Evolutionary conservation across 352 stramenopile genomes (phyloP), one percentile per base, ranked within the genome.

Genomic region (Phytophthora podocarpi): DNA sequence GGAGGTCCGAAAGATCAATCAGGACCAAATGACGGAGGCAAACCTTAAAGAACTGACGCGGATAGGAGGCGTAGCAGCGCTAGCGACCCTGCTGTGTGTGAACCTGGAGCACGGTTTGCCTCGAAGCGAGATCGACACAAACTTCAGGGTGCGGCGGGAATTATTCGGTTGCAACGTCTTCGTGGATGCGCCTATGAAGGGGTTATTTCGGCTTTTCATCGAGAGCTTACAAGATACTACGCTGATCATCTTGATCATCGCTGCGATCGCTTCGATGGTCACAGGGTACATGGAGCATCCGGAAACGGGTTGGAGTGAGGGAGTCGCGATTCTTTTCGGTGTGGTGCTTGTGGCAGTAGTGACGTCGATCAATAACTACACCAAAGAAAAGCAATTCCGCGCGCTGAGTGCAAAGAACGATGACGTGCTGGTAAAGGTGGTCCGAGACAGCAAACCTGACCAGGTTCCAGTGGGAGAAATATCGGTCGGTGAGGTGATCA

Each of bases 331-430:
- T 66, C 70, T 99, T 39, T 76, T 83, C 10, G 93, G 95, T 9
- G 97, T 99, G 28, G 74, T 95, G 9, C 85, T 99, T 41, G 97
- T 99, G 5, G 93, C 96, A 7, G 63, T 98, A 7, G 93, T 99
- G 9, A 98, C 95, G 0, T 95, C 97, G 0, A 80, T 93, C 11
- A 99, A 98, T 67, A 96, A 99, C 62, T 99, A 99, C 79, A 93
- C 80, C n/a, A 97, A 97, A 51, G 88, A 97, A 59, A 88, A 95
- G 47, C 90, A 97, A 55, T 97, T 97, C 53, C 85, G 82, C 11
- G 80, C 78, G 1, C 63, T 95, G 8, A 97, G 87, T 39, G 87
- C 82, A 9, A 89, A 93, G 62, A 96, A 97, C 62, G 90, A 97
- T 46, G 85, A 97, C 45, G 85, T 96, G 2, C 65, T 82, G 13